Percentiles rank a stretch among this genome's conserved stretches.
Conservation (phyloP, 1,284 basidiomycete species). For the Anthracocystis panici-leucophaei region DNA sequence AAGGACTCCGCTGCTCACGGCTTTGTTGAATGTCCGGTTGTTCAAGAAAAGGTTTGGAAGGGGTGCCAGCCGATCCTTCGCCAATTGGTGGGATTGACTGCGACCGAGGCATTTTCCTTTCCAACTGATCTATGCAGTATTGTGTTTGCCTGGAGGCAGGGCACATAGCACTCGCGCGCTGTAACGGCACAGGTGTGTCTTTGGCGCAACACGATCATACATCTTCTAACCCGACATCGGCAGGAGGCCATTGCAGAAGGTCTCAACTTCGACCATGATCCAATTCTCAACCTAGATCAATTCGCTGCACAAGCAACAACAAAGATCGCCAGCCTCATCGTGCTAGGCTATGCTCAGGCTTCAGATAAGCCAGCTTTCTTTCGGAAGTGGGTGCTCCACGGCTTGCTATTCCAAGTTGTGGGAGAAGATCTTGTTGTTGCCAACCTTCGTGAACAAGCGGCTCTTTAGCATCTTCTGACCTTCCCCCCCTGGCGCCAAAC, state of each 20-base stretch:
- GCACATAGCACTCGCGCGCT: too few relatives aligned
- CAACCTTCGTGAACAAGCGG: background rate
- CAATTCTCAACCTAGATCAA: background rate
- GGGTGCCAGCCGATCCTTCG: conserved; percentile 3
- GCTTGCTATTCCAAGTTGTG: conserved; percentile 4
- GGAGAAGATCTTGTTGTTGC: conserved; percentile 8
- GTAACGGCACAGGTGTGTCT: background rate
- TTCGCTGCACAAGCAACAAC: conserved; percentile 12
- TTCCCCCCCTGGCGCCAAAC: too few relatives aligned
- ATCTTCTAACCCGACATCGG: conserved; percentile 1
- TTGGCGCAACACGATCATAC: conserved; percentile 5
- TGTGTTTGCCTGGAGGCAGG: too few relatives aligned
- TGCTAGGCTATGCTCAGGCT: conserved; percentile 1
- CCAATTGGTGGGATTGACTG: background rate
- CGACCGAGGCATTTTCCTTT: too few relatives aligned
- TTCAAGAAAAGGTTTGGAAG: conserved; percentile 10
- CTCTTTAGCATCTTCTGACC: too few relatives aligned
- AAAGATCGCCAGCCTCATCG: conserved; percentile 10
- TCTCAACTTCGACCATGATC: background rate
- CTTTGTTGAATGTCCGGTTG: conserved; percentile 11
- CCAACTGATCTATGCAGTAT: too few relatives aligned
- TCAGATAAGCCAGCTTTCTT: conserved; percentile 9
- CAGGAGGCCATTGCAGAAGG: conserved; percentile 6
- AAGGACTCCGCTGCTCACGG: conserved; percentile 18
- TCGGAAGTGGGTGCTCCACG: background rate